Percentiles rank a stretch among this genome's conserved stretches.
Conservation (phyloP, 306 rosid species). For the Crotalaria pallida region DNA sequence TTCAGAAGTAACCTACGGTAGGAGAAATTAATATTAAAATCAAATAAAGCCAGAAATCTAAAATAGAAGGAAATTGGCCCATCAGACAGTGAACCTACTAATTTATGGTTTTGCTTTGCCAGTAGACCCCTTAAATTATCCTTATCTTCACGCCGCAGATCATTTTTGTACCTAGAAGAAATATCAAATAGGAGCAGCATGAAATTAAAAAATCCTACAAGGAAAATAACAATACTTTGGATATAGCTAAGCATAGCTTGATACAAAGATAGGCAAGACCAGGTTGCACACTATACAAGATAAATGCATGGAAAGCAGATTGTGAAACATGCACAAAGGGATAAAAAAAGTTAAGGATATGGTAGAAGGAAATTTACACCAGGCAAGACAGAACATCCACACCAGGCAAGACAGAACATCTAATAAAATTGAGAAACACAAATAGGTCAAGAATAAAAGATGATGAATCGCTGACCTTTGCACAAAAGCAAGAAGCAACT, state of each 20-base stretch:
- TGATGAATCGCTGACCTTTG: constrained; percentile 57
- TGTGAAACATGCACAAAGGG: neutral
- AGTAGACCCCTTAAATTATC: constrained; percentile 60
- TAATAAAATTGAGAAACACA: neutral
- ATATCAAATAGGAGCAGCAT: neutral
- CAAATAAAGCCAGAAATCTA: constrained; percentile 10
- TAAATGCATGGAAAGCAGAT: neutral
- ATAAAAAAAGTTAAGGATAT: neutral
- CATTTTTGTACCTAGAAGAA: constrained; percentile 82
- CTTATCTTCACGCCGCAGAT: constrained; percentile 70
- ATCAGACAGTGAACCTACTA: constrained; percentile 43
- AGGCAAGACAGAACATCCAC: too few species aligned
- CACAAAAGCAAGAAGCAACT: constrained; percentile 83
- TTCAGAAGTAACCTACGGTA: constrained; percentile 84
- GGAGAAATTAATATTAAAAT: neutral
- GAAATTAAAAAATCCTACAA: neutral
- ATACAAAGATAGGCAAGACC: neutral
- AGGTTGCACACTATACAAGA: too few species aligned
- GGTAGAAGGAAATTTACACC: too few species aligned
- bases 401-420: neutral
- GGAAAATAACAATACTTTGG: neutral
- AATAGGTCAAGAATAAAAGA: neutral
- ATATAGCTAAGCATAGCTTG: too few species aligned
- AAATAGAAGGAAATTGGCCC: neutral
- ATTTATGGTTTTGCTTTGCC: constrained; percentile 64